phyloP scores from a whole-genome alignment of 2,329 filamentous ascomycete species.

The Monosporascus ibericus region DNA sequence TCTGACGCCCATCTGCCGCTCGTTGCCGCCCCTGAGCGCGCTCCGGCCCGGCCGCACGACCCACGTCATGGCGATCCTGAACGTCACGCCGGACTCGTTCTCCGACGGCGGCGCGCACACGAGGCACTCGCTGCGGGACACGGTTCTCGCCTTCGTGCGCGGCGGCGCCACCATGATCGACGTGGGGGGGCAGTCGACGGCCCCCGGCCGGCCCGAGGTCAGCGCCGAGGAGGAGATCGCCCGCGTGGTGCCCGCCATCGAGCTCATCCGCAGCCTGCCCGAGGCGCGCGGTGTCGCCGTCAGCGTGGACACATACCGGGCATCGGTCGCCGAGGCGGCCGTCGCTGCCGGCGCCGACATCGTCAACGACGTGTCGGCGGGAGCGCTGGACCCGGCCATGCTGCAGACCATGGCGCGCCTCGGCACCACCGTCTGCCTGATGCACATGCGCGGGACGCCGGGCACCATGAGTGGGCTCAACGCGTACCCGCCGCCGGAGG shows the following conservation, averaged over 20 bases:
- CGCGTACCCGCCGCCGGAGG: constrained; percentile 49
- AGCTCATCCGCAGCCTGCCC: constrained; percentile 62
- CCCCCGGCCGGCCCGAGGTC: constrained; percentile 67
- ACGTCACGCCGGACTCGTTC: constrained; percentile 94
- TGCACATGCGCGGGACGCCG: constrained; percentile 91
- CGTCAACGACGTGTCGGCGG: constrained; percentile 90
- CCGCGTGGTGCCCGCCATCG: constrained; percentile 75
- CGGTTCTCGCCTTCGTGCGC: constrained; percentile 55
- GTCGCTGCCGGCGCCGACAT: constrained; percentile 79
- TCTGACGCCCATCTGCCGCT: constrained; percentile 47
- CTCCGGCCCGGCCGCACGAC: constrained; percentile 56
- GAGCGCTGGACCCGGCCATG: constrained; percentile 73
- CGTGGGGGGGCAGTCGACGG: constrained; percentile 87
- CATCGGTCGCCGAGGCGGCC: constrained; percentile 71
- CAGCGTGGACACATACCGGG: constrained; percentile 89
- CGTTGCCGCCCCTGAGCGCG: constrained; percentile 51
- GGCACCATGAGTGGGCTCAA: constrained; percentile 69
- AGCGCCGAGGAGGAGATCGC: constrained; percentile 66
- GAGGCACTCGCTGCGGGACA: constrained; percentile 47
- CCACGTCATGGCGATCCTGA: constrained; percentile 87
- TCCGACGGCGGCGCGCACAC: constrained; percentile 75
- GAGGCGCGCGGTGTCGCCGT: constrained; percentile 61
- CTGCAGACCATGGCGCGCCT: constrained; percentile 70
- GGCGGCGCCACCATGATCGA: constrained; percentile 81
- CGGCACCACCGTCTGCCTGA: constrained; percentile 73